These are phyloP conservation scores for Trichosporon inkin DNA, from an alignment of 1,284 basidiomycete genomes.

Conservation along the genomic window DNA sequence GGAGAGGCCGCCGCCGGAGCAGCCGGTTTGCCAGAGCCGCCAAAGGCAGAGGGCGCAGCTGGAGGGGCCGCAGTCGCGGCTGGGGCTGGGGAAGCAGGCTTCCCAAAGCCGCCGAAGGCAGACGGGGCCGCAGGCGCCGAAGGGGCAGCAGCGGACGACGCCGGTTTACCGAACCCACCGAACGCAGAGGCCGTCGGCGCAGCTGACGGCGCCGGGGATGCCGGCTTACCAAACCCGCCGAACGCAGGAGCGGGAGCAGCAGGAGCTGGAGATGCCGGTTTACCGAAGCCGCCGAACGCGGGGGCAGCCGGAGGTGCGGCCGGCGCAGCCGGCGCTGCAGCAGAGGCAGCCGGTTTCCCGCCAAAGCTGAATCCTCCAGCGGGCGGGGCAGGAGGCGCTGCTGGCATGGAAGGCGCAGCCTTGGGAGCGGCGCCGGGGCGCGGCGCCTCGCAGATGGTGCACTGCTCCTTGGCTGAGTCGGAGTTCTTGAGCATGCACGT, in stretches of 20 bases:
- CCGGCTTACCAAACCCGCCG: slow-evolving; percentile 10
- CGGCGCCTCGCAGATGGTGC: slow-evolving; percentile 56
- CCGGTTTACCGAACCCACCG: slow-evolving; percentile 6
- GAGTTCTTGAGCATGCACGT: slow-evolving; percentile 55
- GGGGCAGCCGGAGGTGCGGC: neutral
- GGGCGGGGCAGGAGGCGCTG: slow-evolving; percentile 2
- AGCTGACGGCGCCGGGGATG: slow-evolving; percentile 6
- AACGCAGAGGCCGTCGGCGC: slow-evolving; percentile 10
- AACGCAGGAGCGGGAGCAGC: neutral
- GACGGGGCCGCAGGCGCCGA: slow-evolving; percentile 12
- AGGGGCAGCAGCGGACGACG: slow-evolving; percentile 16
- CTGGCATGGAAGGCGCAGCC: slow-evolving; percentile 2
- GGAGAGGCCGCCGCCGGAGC: neutral
- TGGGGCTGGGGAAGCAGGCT: neutral
- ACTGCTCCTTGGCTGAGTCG: slow-evolving; percentile 53
- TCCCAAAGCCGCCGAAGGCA: neutral
- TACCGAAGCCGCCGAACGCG: slow-evolving; percentile 10
- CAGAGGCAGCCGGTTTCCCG: slow-evolving; percentile 5
- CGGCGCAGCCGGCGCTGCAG: neutral
- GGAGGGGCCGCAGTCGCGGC: slow-evolving; percentile 8
- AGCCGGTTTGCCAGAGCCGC: neutral
- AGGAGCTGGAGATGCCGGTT: slow-evolving; percentile 1
- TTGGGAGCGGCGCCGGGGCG: slow-evolving; percentile 28
- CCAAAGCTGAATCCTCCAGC: slow-evolving; percentile 5
- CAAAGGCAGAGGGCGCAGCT: slow-evolving; percentile 1